A percentile compares a stretch with the other conserved stretches of the same genome.
phyloP scores from a whole-genome alignment of 225 moss, liverwort and hornwort species.

The Polytrichum commune region DNA sequence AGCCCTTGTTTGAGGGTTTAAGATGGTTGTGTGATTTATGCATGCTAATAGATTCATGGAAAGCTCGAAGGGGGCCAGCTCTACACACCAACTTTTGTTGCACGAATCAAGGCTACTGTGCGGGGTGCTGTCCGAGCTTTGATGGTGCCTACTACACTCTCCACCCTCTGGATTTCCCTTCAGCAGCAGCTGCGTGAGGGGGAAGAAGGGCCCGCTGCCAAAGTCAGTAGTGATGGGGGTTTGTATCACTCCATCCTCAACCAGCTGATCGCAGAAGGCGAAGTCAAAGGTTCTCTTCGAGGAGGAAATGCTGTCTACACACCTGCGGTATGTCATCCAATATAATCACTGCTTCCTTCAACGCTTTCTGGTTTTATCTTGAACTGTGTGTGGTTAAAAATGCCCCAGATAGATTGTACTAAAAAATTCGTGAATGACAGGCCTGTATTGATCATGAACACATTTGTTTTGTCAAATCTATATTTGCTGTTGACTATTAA shows the following conservation, averaged over 20 bases:
- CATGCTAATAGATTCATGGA: constrained; percentile 69
- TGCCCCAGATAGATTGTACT: too few relatives aligned
- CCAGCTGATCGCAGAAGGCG: constrained; percentile 72
- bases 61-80: constrained; percentile 96
- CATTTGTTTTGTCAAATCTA: too few relatives aligned
- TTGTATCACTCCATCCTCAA: constrained; percentile 83
- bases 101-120: constrained; percentile 77
- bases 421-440: too few relatives aligned
- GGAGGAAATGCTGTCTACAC: constrained; percentile 93
- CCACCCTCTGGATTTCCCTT: constrained; percentile 67
- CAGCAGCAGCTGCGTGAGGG: constrained; percentile 70
- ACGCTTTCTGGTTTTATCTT: too few relatives aligned
- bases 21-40: background rate
- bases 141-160: constrained; percentile 82
- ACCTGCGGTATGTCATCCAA: constrained; percentile 61
- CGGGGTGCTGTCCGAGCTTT: constrained; percentile 79
- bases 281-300: constrained; percentile 86
- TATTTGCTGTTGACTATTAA: too few relatives aligned
- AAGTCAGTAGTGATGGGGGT: constrained; percentile 72
- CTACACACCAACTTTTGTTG: constrained; percentile 91
- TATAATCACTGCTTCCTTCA: background rate
- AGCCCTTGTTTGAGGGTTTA: background rate
- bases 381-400: too few relatives aligned
- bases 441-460: too few relatives aligned
- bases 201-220: constrained; percentile 64